Conservation (phyloP, 768 basidiomycete species). For the Solioccasus polychromus region DNA sequence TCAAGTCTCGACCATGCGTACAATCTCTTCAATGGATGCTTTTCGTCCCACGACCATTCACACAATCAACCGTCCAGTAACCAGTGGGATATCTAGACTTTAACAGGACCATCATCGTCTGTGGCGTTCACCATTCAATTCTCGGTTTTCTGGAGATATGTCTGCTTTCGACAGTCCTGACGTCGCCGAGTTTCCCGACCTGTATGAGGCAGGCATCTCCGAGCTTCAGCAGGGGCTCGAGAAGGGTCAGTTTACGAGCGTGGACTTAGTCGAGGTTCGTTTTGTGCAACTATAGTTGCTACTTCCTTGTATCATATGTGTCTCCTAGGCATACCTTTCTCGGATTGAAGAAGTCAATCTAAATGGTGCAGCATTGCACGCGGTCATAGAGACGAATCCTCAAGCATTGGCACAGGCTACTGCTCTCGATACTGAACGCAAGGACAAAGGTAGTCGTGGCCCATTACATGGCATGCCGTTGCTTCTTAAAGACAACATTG, state of each 20-base stretch:
- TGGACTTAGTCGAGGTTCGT: slow-evolving; percentile 26
- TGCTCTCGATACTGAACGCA: slow-evolving; percentile 47
- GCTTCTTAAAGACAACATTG: slow-evolving; percentile 50
- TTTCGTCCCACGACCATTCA: neutral
- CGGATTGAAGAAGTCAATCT: slow-evolving; percentile 67
- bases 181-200: slow-evolving; percentile 43
- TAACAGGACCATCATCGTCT: neutral
- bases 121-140: slow-evolving; percentile 3
- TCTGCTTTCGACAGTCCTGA: neutral
- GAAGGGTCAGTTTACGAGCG: slow-evolving; percentile 27
- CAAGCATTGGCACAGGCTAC: slow-evolving; percentile 52
- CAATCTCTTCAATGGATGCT: neutral
- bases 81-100: neutral
- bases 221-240: slow-evolving; percentile 56
- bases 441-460: slow-evolving; percentile 41
- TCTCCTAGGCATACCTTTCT: slow-evolving; percentile 56
- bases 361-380: slow-evolving; percentile 53
- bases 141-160: slow-evolving; percentile 15
- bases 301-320: neutral
- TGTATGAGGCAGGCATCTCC: slow-evolving; percentile 58
- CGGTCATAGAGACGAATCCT: slow-evolving; percentile 60
- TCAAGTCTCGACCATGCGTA: slow-evolving; percentile 1
- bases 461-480: slow-evolving; percentile 57
- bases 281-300: no score
- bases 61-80: neutral